Conservation (phyloP, 176 grass and related monocot species). For the Avena atlantica region DNA sequence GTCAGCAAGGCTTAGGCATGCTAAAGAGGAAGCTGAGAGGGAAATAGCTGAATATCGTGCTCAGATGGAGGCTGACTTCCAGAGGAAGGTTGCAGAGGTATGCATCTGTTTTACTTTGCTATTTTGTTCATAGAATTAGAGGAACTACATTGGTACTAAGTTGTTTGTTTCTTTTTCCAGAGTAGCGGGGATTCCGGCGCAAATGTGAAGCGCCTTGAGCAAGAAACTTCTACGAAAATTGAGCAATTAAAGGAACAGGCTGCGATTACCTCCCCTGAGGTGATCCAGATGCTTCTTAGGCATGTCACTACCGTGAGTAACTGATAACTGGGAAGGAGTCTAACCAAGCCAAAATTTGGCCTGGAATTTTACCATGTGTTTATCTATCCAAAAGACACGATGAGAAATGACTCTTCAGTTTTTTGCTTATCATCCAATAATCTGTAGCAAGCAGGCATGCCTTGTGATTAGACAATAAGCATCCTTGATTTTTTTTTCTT, state of each 20-base stretch:
- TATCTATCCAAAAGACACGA: neutral
- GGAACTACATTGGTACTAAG: conserved; percentile 13
- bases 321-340: conserved; percentile 32
- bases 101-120: neutral
- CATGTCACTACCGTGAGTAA: conserved; percentile 76
- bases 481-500: neutral
- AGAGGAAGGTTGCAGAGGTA: conserved; percentile 78
- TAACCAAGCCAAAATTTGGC: neutral
- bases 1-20: conserved; percentile 76
- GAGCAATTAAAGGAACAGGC: neutral
- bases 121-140: neutral
- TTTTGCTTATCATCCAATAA: conserved; percentile 20
- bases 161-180: conserved; percentile 31
- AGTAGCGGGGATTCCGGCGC: conserved; percentile 72
- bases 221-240: conserved; percentile 67
- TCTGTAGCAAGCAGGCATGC: neutral
- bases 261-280: conserved; percentile 52
- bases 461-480: neutral
- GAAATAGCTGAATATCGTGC: conserved; percentile 77
- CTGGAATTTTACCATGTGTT: neutral
- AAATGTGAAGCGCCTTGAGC: conserved; percentile 75
- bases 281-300: conserved; percentile 74
- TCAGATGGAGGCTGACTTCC: conserved; percentile 70
- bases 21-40: conserved; percentile 90
- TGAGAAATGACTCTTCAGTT: conserved; percentile 14